Percentiles rank a stretch among this genome's conserved stretches.
phyloP scores from a whole-genome alignment of 495 filamentous ascomycete genomes.

The Opeltia flavorubescens region DNA sequence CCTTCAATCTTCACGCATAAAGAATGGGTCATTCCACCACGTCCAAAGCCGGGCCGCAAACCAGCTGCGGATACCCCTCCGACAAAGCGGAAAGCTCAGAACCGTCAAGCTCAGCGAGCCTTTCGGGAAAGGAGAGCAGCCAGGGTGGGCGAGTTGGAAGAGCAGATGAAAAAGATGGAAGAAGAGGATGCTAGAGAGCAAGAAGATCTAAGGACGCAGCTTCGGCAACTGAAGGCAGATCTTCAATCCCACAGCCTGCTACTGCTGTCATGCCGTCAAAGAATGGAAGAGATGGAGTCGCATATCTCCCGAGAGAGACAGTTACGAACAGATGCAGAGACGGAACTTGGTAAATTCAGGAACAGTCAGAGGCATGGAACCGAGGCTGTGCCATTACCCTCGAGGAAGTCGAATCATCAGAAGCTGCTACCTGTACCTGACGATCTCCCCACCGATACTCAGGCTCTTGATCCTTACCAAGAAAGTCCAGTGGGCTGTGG shows the following conservation, averaged over 20 bases:
- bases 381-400: constrained; percentile 20
- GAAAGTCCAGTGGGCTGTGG: constrained; percentile 41
- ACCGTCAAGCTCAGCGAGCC: constrained; percentile 79
- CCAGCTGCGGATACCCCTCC: constrained; percentile 83
- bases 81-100: constrained; percentile 86
- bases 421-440: not conserved
- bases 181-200: constrained; percentile 34
- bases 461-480: not conserved
- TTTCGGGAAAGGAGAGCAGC: constrained; percentile 81
- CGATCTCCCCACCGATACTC: not conserved
- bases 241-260: constrained; percentile 14
- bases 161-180: constrained; percentile 57
- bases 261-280: constrained; percentile 8
- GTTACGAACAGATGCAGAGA: constrained; percentile 26
- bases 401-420: not conserved
- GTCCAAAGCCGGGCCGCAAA: constrained; percentile 86
- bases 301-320: constrained; percentile 23
- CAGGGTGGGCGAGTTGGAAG: constrained; percentile 73
- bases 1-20: constrained; percentile 45
- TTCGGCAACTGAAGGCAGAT: constrained; percentile 33
- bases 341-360: constrained; percentile 29
- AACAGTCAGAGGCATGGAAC: constrained; percentile 9
- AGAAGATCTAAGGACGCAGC: constrained; percentile 29
- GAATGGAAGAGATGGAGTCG: constrained; percentile 7
- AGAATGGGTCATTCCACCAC: constrained; percentile 79